phyloP scores from a whole-genome alignment of 2,329 filamentous ascomycete genomes.

The Cladophialophora exuberans region DNA sequence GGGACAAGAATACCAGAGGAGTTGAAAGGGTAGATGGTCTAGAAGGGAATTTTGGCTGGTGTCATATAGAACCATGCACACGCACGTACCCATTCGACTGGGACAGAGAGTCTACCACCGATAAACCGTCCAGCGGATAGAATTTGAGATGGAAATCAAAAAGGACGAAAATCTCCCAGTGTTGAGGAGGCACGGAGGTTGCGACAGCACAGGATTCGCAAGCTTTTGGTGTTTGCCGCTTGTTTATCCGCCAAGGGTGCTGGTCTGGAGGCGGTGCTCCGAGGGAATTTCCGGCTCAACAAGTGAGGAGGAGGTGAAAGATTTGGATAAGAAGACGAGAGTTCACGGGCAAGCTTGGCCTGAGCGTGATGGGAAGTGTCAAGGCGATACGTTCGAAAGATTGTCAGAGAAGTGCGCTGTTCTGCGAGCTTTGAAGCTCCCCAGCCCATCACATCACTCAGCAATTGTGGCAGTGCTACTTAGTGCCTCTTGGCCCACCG shows the following conservation, averaged over 20 bases:
- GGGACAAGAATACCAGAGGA: background rate
- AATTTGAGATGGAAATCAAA: background rate
- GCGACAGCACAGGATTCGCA: too few species aligned
- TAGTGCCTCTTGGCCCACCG: constrained; percentile 26
- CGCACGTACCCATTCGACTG: constrained; percentile 15
- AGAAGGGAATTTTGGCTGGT: constrained; percentile 5
- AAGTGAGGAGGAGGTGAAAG: too few species aligned
- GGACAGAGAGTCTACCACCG: constrained; percentile 14
- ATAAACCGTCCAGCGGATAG: constrained; percentile 4
- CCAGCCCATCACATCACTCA: constrained; percentile 16
- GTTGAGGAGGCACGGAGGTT: too few species aligned
- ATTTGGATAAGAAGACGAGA: too few species aligned
- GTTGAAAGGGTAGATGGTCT: background rate
- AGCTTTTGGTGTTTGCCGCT: too few species aligned
- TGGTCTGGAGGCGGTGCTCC: too few species aligned
- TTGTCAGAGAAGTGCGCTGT: constrained; percentile 1
- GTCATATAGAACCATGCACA: constrained; percentile 8
- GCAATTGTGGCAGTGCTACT: constrained; percentile 9
- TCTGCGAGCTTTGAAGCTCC: constrained; percentile 1
- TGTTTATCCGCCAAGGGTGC: too few species aligned
- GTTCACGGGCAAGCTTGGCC: background rate
- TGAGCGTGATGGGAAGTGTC: constrained; percentile 6
- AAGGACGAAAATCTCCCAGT: too few species aligned
- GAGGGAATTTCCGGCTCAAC: too few species aligned
- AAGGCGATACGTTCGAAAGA: constrained; percentile 4